Evolutionary conservation across 192 early-diverging fungal species (phyloP), one percentile per base, ranked within the genome.

Genomic region (Mortierella claussenii): DNA sequence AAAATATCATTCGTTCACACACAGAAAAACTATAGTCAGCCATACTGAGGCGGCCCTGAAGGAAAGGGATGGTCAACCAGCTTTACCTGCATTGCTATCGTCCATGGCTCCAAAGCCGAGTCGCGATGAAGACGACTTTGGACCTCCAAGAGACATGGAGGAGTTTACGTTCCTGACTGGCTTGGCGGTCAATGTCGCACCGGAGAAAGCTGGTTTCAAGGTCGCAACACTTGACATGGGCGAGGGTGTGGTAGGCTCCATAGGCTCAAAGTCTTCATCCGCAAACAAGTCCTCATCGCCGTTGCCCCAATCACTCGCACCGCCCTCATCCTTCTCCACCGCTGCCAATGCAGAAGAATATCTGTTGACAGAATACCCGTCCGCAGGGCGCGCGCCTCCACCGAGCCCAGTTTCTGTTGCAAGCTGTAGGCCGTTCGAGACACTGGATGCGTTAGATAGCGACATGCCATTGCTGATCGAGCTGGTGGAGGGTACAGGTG

Each of bases 241-340:
- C 2, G 57, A 67, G 3, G 69, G 65, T 20, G 64, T 50, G 23
- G 79, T 43, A 12, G 65, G 65, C 28, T 64, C 67, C 67, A 69
- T 79, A 1, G 62, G 67, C 50, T 68, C 78, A 48, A 79, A 69
- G 8, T 61, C 66, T 20, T 70, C 58, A 32, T 69, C 62, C 8
- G 47, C 73, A 81, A 82, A 80, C 64, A 80, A 69, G 20, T 68
- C 76, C 30, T 84, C 83, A 26, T 82, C 69, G 12, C 66, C 60
- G 21, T 81, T 60, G 11, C 70, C 69, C 73, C 82, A 76, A n/a
- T 45, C 55, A 28, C 58, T 27, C 40, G 62, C 60, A 33, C 66
- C 32, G 21, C 53, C 60, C 17, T 73, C 60, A 30, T 66, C 66
- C 34, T 51, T 58, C 52, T 79, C 74, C 0, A 76, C 67, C 15